Conservation (phyloP, 352 stramenopile genomes). For the Phytophthora idaei region DNA sequence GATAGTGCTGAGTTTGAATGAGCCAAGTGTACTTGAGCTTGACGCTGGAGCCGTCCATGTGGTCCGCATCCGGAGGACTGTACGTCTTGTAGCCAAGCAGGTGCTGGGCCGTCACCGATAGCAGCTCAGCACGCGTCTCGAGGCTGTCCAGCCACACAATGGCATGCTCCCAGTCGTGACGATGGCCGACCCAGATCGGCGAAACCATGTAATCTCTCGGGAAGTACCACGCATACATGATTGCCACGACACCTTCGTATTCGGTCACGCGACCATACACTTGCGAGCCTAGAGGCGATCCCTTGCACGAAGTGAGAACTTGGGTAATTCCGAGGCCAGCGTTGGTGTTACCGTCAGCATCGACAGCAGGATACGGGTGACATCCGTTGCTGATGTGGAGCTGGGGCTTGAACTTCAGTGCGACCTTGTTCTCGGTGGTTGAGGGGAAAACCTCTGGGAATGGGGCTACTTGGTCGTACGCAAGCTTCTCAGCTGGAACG, state of each 20-base stretch:
- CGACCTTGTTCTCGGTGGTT: neutral
- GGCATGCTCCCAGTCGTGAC: slow-evolving; percentile 2
- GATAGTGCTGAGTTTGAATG: slow-evolving; percentile 11
- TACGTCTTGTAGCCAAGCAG: neutral
- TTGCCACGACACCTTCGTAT: neutral
- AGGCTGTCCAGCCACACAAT: neutral
- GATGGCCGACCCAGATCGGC: neutral
- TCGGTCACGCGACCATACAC: neutral
- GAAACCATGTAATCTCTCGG: slow-evolving; percentile 5
- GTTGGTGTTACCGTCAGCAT: neutral
- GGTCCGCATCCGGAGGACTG: neutral
- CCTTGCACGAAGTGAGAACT: neutral
- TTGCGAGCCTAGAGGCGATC: neutral
- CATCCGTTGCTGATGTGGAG: neutral
- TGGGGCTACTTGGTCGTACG: neutral
- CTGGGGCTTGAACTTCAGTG: slow-evolving; percentile 4
- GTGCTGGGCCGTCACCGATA: neutral
- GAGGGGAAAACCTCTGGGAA: neutral
- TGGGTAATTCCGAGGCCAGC: neutral
- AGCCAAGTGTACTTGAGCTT: slow-evolving; percentile 15
- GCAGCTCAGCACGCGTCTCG: neutral
- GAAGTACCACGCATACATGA: slow-evolving; percentile 19
- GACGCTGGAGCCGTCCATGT: neutral
- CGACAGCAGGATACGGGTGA: neutral
- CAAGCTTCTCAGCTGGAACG: neutral